Evolutionary conservation across 1,284 basidiomycete genomes (phyloP), one percentile per base, ranked within the genome.

Genomic region (Sutorius eximius): DNA sequence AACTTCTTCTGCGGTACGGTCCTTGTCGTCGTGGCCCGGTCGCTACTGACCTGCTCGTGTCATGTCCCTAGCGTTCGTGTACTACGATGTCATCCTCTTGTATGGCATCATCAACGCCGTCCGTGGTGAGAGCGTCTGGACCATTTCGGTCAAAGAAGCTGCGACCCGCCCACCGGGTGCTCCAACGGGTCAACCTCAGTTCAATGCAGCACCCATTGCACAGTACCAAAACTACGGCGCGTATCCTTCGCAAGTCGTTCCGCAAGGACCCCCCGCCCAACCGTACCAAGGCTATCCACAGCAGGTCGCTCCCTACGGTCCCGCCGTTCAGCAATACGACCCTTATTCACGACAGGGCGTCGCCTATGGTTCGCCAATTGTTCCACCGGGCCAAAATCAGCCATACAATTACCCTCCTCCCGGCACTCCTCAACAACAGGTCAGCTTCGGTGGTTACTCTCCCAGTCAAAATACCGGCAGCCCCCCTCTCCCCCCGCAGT

Each of bases 1-100:
- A 58, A 52, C 51, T 68, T 70, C 55, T 53, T 59, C 46, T 49
- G 33, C 11, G 67, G 70, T 72, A 58, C 4, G 63, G 2, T 42
- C 15, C 12, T 53, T 30, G 20, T 12, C 34, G 11, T 13, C 8
- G 29, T 24, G 24, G 24, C 5, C 24, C 24, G 24, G 24, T 18
- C 29, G 7, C 2, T n/a, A 32, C 34, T 13, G 41, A 30, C 16
- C 16, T 46, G 32, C 44, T 55, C 30, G 56, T 30, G 9, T 22
- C 18, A 10, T 37, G 20, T 29, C 34, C 27, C 40, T 18, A 69
- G 67, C 55, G 15, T 65, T 71, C 47, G 29, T 66, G 6, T 71
- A 68, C 51, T 60, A 55, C 24, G 55, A 54, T 43, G 46, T 55
- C 30, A 45, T 68, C n/a, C 34, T 68, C 24, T 48, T 59, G 42